Evolutionary conservation across 352 stramenopile species (phyloP).

Genomic region (Aphanomyces euteiches): DNA sequence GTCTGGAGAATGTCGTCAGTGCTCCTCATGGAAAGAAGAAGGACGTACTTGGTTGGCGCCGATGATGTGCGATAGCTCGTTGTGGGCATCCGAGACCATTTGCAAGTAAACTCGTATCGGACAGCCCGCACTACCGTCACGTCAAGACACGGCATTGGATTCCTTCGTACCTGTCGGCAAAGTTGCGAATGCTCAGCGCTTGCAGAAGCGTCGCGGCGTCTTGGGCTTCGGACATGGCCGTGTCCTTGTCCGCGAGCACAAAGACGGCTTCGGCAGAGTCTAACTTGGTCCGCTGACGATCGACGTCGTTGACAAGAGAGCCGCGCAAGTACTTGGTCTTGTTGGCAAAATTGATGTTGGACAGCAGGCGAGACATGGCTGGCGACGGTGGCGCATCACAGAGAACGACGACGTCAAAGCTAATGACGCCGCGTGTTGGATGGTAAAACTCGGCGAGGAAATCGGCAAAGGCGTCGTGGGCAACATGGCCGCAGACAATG

Average conservation of each 20-base stretch:
- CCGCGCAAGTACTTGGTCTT: slow-evolving; percentile 52
- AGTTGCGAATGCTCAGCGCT: slow-evolving; percentile 56
- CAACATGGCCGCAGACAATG: slow-evolving; percentile 52
- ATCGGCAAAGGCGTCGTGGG: slow-evolving; percentile 43
- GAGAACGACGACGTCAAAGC: slow-evolving; percentile 64
- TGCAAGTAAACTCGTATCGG: slow-evolving; percentile 57
- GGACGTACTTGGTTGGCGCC: slow-evolving; percentile 37
- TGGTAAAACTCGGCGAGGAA: slow-evolving; percentile 78
- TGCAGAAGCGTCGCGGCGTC: slow-evolving; percentile 56
- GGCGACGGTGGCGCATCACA: slow-evolving; percentile 43
- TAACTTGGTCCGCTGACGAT: slow-evolving; percentile 51
- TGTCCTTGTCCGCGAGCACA: slow-evolving; percentile 49
- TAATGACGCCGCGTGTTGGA: slow-evolving; percentile 49
- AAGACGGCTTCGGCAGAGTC: slow-evolving; percentile 53
- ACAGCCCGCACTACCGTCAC: slow-evolving; percentile 32
- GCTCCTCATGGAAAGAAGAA: neutral
- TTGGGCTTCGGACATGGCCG: slow-evolving; percentile 38
- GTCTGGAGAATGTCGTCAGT: slow-evolving; percentile 28
- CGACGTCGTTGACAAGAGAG: slow-evolving; percentile 43
- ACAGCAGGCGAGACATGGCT: slow-evolving; percentile 41
- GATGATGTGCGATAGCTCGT: slow-evolving; percentile 47
- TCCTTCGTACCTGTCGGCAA: slow-evolving; percentile 39
- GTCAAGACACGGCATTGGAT: neutral
- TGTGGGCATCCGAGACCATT: slow-evolving; percentile 43
- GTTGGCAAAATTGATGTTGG: slow-evolving; percentile 46